Evolutionary conservation across 2,329 filamentous ascomycete species (phyloP), one percentile per base, ranked within the genome.

Genomic region (Colletotrichum graminicola): DNA sequence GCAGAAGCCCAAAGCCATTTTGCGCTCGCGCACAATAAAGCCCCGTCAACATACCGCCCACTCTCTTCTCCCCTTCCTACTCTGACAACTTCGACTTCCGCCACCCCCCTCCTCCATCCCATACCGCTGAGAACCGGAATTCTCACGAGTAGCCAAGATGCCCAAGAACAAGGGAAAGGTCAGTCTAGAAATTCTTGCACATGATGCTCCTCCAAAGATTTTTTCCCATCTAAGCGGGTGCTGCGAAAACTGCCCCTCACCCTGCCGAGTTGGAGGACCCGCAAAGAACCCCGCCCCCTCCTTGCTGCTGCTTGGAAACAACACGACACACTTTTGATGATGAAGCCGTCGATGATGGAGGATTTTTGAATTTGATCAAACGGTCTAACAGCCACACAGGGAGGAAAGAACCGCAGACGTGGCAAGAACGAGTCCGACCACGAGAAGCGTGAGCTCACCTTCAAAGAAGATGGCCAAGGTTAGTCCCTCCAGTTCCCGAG

Each of bases 141-240:
- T 68, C 64, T 68, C 64, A 56, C 54, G 43, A 75, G 57, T 67
- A 66, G 74, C 71, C 80, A 91, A 84, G 74, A 98, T 98, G 95
- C 95, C 95, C 80, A 98, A 98, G 94, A 98, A 98, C 84, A 98
- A 98, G 92, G 95, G 95, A 95, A 98, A 97, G 87, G 94, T 97
- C 88, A 81, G 89, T 79, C 54, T 21, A 56, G 21, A 39, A n/a
- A 7, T 34, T 14, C 6, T 56, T 39, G 16, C 54, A n/a, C 21
- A 23, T 8, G 32, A 56, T 39, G 5, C 32, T 56, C n/a, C 49
- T 52, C 34, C 32, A 57, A 23, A 32, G 2, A 29, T n/a, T 59
- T 21, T 21, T 29, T 29, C 29, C 29, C 51, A 36, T 49, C 26
- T 11, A 39, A 39, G 54, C 32, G 54, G 32, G 54, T 56, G n/a